Conservation (phyloP, 2,329 filamentous ascomycete genomes). For the Neobulgaria alba region DNA sequence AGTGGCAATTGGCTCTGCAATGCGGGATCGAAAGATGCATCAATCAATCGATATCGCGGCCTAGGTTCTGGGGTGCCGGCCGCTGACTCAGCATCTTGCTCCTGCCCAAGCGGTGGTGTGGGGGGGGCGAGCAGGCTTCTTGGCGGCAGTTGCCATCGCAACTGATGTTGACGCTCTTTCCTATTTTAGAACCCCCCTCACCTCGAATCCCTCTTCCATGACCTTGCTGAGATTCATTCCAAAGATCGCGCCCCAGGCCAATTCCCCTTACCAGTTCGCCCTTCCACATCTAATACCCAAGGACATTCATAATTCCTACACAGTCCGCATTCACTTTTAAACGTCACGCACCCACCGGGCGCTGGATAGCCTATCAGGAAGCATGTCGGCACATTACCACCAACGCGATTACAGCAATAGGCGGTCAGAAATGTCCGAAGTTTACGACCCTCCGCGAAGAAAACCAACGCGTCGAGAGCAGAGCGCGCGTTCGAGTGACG, state of each 20-base stretch:
- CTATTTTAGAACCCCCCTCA: slow-evolving; percentile 4
- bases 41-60: background rate
- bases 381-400: slow-evolving; percentile 27
- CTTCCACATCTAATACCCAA: slow-evolving; percentile 7
- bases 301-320: too few species aligned
- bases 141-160: slow-evolving; percentile 2
- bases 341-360: slow-evolving; percentile 1
- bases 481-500: slow-evolving; percentile 63
- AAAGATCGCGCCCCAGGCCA: slow-evolving; percentile 3
- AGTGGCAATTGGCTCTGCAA: slow-evolving; percentile 15
- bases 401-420: slow-evolving; percentile 23
- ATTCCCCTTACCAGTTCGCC: too few species aligned
- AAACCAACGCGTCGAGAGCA: slow-evolving; percentile 27
- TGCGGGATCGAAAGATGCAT: background rate
- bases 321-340: too few species aligned
- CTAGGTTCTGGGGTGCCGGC: too few species aligned
- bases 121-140: too few species aligned
- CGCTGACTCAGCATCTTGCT: too few species aligned
- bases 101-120: too few species aligned
- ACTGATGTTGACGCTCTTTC: slow-evolving; percentile 8
- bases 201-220: slow-evolving; percentile 3
- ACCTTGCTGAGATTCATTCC: slow-evolving; percentile 10
- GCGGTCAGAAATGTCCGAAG: slow-evolving; percentile 26
- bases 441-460: slow-evolving; percentile 24
- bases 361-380: slow-evolving; percentile 4